These are phyloP conservation scores for Ophiobolus disseminans DNA, from an alignment of 2,329 filamentous ascomycete species.

Conservation along the genomic window DNA sequence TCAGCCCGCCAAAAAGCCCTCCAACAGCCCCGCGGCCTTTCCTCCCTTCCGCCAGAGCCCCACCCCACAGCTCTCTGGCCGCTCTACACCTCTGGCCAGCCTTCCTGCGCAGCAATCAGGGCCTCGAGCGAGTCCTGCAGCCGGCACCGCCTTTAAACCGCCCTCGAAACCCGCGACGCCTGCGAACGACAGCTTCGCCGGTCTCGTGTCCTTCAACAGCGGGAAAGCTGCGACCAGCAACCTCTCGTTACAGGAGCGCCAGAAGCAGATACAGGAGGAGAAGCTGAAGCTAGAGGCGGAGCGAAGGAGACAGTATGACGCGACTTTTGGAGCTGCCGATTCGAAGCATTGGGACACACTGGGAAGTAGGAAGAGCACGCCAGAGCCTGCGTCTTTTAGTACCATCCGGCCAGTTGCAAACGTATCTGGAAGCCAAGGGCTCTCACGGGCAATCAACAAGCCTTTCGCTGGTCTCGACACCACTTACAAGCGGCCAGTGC, in stretches of 20 bases:
- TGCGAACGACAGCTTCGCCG: conserved; percentile 76
- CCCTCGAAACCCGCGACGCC: conserved; percentile 60
- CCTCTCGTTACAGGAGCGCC: conserved; percentile 70
- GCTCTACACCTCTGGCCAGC: conserved; percentile 47
- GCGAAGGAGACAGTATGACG: conserved; percentile 72
- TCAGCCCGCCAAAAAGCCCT: conserved; percentile 36
- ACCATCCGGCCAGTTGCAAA: conserved; percentile 30
- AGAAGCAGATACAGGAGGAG: conserved; percentile 76
- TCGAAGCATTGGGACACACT: conserved; percentile 78
- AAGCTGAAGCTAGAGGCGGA: conserved; percentile 79
- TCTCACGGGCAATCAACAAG: conserved; percentile 48
- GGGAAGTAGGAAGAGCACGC: conserved; percentile 61
- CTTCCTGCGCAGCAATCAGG: conserved; percentile 51
- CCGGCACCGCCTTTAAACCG: conserved; percentile 54
- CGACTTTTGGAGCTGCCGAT: conserved; percentile 73
- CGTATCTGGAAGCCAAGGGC: conserved; percentile 30
- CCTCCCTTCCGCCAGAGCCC: conserved; percentile 47
- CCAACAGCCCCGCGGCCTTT: conserved; percentile 38
- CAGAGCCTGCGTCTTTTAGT: conserved; percentile 49
- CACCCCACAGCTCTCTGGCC: conserved; percentile 50
- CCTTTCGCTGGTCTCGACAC: conserved; percentile 48
- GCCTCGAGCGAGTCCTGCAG: conserved; percentile 35
- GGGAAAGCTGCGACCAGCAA: conserved; percentile 69
- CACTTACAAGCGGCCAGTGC: conserved; percentile 34
- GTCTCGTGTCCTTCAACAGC: conserved; percentile 69